phyloP scores from a whole-genome alignment of 2,329 filamentous ascomycete genomes.

The Bipolaris oryzae region DNA sequence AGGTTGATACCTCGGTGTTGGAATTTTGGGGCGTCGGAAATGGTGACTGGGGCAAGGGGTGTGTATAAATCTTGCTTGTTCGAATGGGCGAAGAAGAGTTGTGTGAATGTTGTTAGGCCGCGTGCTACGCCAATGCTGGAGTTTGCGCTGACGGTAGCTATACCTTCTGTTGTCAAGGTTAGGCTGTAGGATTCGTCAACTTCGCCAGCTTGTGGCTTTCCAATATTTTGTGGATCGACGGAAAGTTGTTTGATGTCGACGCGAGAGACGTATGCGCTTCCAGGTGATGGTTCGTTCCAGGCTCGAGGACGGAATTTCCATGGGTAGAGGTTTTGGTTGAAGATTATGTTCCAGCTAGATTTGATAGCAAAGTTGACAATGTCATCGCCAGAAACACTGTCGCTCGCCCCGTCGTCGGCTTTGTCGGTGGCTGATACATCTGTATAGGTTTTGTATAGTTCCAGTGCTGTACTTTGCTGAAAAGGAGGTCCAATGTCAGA shows the following conservation, averaged over 20 bases:
- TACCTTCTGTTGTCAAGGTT: conserved; percentile 62
- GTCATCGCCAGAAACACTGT: conserved; percentile 54
- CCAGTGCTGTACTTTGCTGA: conserved; percentile 20
- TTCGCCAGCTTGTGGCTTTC: conserved; percentile 66
- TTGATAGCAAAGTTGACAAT: conserved; percentile 56
- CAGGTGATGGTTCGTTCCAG: conserved; percentile 64
- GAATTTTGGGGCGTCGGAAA: conserved; percentile 76
- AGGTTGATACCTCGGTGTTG: conserved; percentile 79
- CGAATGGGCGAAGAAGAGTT: conserved; percentile 79
- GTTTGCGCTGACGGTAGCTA: conserved; percentile 66
- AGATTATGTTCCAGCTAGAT: conserved; percentile 67
- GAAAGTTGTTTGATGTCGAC: conserved; percentile 67
- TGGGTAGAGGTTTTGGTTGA: conserved; percentile 72
- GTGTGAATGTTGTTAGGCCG: conserved; percentile 76
- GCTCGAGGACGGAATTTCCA: conserved; percentile 76
- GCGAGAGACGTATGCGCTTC: conserved; percentile 59
- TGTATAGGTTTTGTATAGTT: conserved; percentile 17
- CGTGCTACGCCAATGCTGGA: conserved; percentile 72
- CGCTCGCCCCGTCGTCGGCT: not conserved
- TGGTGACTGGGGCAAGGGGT: conserved; percentile 69
- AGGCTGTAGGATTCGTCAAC: conserved; percentile 80
- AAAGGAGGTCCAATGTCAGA: conserved; percentile 23
- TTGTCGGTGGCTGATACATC: conserved; percentile 11
- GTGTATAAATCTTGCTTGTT: conserved; percentile 66
- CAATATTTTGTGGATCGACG: conserved; percentile 59